Percentiles rank a stretch among this genome's conserved stretches.
phyloP scores from a whole-genome alignment of 116 monocot genomes.

The Posidonia oceanica region DNA sequence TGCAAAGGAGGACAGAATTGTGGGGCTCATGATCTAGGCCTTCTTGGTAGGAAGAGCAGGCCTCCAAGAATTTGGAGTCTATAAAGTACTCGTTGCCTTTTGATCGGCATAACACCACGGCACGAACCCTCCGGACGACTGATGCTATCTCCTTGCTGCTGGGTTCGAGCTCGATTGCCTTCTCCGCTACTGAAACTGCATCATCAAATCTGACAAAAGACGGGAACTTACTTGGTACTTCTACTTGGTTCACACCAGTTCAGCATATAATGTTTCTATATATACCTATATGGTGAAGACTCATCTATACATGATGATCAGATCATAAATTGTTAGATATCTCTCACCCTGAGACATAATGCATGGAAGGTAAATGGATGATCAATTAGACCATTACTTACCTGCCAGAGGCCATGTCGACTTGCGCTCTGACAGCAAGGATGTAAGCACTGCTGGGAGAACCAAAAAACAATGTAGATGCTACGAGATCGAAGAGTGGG shows the following conservation, averaged over 20 bases:
- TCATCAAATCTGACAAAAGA: constrained; percentile 26
- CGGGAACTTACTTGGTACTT: too few relatives aligned
- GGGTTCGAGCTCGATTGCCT: constrained; percentile 27
- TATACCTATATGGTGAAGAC: too few relatives aligned
- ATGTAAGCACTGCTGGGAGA: constrained; percentile 20
- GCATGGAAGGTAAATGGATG: too few relatives aligned
- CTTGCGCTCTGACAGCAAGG: constrained; percentile 44
- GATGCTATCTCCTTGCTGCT: constrained; percentile 21
- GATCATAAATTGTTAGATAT: too few relatives aligned
- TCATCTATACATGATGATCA: too few relatives aligned
- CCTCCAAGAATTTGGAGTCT: constrained; percentile 22
- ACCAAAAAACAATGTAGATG: constrained; percentile 32
- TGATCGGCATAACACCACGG: constrained; percentile 17
- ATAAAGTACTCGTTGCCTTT: constrained; percentile 36
- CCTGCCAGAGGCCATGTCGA: constrained; percentile 51
- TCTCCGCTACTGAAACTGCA: constrained; percentile 20
- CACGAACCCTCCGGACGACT: constrained; percentile 8
- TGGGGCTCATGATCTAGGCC: constrained; percentile 26
- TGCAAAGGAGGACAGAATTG: constrained; percentile 43
- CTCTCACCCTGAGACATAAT: too few relatives aligned
- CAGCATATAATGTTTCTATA: too few relatives aligned
- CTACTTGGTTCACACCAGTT: too few relatives aligned
- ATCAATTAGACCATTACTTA: constrained; percentile 7
- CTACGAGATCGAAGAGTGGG: constrained; percentile 33
- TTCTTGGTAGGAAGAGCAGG: constrained; percentile 27